phyloP scores from a whole-genome alignment of 176 grass and related monocot species.

The Tillandsia leiboldiana region DNA sequence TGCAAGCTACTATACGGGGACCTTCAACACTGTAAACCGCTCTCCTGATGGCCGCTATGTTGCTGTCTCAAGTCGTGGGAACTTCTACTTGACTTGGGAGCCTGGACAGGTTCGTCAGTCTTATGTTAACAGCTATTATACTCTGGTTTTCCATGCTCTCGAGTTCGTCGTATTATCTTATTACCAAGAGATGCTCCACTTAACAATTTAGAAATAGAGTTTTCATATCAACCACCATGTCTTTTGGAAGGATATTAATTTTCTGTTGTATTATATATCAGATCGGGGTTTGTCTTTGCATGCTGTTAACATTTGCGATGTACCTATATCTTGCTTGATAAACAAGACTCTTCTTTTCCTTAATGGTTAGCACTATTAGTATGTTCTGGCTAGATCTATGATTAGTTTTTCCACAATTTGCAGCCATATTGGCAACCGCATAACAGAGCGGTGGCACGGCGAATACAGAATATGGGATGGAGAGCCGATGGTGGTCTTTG shows the following conservation, averaged over 20 bases:
- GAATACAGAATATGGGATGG: slow-evolving; percentile 99
- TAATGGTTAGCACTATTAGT: not conserved
- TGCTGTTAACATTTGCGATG: too few relatives aligned
- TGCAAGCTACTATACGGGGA: slow-evolving; percentile 95
- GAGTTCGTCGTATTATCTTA: not conserved
- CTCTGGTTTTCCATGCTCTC: not conserved
- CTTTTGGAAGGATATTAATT: too few relatives aligned
- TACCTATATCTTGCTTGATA: too few relatives aligned
- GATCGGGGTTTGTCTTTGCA: too few relatives aligned
- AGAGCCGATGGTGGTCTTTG: slow-evolving; percentile 95
- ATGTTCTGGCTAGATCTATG: not conserved
- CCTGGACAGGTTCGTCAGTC: slow-evolving; percentile 58
- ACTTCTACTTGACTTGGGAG: slow-evolving; percentile 97
- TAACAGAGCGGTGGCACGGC: slow-evolving; percentile 85
- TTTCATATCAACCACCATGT: too few relatives aligned
- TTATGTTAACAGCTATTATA: not conserved
- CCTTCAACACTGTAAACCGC: slow-evolving; percentile 85
- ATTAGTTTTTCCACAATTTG: slow-evolving; percentile 3
- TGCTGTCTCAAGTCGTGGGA: slow-evolving; percentile 84
- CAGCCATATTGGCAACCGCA: slow-evolving; percentile 96
- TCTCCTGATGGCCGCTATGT: slow-evolving; percentile 87
- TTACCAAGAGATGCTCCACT: not conserved
- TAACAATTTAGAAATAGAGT: too few relatives aligned
- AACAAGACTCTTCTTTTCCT: not conserved
- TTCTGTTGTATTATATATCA: too few relatives aligned